phyloP scores from a whole-genome alignment of 2,329 filamentous ascomycete genomes.

The Penicillium rolfsii region DNA sequence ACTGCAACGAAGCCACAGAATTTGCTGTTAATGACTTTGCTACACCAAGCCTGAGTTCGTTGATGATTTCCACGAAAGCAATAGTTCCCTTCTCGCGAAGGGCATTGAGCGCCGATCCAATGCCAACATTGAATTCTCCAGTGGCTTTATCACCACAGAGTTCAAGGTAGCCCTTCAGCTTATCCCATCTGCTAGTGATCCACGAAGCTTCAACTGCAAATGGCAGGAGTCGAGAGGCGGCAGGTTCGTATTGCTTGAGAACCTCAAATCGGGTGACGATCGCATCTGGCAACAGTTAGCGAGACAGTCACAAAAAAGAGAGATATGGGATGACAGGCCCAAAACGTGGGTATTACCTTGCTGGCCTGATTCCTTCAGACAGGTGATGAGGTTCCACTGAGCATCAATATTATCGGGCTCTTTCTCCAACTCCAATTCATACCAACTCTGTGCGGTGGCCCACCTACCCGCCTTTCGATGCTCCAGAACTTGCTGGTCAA shows the following conservation, averaged over 20 bases:
- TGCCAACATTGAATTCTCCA: slow-evolving; percentile 78
- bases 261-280: slow-evolving; percentile 84
- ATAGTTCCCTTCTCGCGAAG: slow-evolving; percentile 58
- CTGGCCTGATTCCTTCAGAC: slow-evolving; percentile 92
- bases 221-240: slow-evolving; percentile 69
- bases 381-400: slow-evolving; percentile 82
- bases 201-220: slow-evolving; percentile 91
- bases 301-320: background rate
- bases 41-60: slow-evolving; percentile 68
- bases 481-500: slow-evolving; percentile 90
- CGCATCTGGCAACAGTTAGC: slow-evolving; percentile 57
- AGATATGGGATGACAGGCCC: background rate
- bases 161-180: slow-evolving; percentile 67
- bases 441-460: slow-evolving; percentile 96
- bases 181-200: slow-evolving; percentile 81
- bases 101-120: slow-evolving; percentile 69
- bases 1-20: slow-evolving; percentile 77
- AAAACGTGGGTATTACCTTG: slow-evolving; percentile 62
- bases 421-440: slow-evolving; percentile 84
- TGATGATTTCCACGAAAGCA: slow-evolving; percentile 62
- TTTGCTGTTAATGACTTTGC: slow-evolving; percentile 75
- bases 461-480: slow-evolving; percentile 92
- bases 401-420: slow-evolving; percentile 75
- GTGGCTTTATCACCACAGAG: slow-evolving; percentile 41
- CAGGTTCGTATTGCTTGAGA: slow-evolving; percentile 59